These are phyloP conservation scores for Cercospora nicotianae DNA, from an alignment of 2,329 filamentous ascomycete genomes.

Conservation along the genomic window DNA sequence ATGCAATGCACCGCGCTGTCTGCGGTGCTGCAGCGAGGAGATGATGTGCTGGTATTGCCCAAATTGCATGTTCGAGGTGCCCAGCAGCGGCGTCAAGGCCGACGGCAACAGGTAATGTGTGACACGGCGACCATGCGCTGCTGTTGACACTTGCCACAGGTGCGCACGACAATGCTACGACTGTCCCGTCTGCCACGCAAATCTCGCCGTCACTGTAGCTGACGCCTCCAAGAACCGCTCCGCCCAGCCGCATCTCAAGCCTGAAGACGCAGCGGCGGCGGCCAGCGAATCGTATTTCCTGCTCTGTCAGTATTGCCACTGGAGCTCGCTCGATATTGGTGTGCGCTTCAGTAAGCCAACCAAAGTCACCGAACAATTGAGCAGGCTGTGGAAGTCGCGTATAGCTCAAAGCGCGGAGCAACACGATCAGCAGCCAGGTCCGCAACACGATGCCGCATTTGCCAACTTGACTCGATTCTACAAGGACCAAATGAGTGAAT, in stretches of 20 bases:
- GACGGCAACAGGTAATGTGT: constrained; percentile 80
- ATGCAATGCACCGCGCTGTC: constrained; percentile 93
- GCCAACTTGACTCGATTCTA: constrained; percentile 77
- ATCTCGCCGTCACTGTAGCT: constrained; percentile 71
- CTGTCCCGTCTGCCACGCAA: constrained; percentile 83
- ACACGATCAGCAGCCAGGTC: constrained; percentile 35
- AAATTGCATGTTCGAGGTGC: constrained; percentile 92
- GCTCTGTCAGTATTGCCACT: constrained; percentile 86
- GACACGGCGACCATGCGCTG: constrained; percentile 13
- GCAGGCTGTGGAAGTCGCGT: constrained; percentile 34
- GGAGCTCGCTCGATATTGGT: constrained; percentile 85
- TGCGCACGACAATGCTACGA: constrained; percentile 91
- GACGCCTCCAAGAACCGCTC: constrained; percentile 51
- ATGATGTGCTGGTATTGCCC: constrained; percentile 95
- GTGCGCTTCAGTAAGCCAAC: constrained; percentile 84
- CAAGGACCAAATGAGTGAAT: constrained; percentile 70
- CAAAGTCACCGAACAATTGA: constrained; percentile 72
- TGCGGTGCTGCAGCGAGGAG: constrained; percentile 87
- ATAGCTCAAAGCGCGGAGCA: constrained; percentile 42
- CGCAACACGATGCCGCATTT: constrained; percentile 70
- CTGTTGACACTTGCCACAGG: constrained; percentile 27
- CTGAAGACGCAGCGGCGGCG: constrained; percentile 19
- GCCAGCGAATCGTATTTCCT: constrained; percentile 61
- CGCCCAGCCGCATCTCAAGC: constrained; percentile 20
- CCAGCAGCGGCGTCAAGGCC: constrained; percentile 85